Percentiles rank a stretch among this genome's conserved stretches.
These are phyloP conservation scores for Trifolium dubium DNA, from an alignment of 306 rosid species.

Conservation along the genomic window DNA sequence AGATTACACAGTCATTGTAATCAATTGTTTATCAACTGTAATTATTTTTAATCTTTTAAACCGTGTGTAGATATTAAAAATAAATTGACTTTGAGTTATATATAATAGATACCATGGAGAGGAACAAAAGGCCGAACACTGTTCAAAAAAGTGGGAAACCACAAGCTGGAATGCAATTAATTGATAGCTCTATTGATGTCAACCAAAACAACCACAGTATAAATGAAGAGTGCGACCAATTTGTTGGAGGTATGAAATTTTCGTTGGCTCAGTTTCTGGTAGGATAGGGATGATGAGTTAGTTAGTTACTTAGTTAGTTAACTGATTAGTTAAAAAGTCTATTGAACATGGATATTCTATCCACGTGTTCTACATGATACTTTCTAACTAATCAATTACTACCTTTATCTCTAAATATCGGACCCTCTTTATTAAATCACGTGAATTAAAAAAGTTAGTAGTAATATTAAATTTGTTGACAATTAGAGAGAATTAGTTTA, in stretches of 20 bases:
- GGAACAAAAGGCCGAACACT: not conserved
- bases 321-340: not conserved
- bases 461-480: not conserved
- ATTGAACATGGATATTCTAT: not conserved
- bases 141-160: not conserved
- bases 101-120: constrained; percentile 11
- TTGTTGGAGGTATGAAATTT: not conserved
- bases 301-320: not conserved
- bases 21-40: not conserved
- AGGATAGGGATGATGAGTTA: not conserved
- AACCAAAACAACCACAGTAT: constrained; percentile 10
- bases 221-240: not conserved
- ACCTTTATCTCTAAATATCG: not conserved
- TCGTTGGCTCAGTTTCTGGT: not conserved
- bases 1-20: not conserved
- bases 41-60: not conserved
- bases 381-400: not conserved
- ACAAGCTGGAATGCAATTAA: constrained; percentile 7
- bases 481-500: not conserved
- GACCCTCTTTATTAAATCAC: not conserved
- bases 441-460: not conserved
- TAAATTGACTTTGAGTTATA: not conserved
- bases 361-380: not conserved
- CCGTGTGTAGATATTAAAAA: not conserved
- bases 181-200: constrained; percentile 6